Base-by-base conservation (phyloP, 805 yeast species). In the Myxozyma geophila region DNA sequence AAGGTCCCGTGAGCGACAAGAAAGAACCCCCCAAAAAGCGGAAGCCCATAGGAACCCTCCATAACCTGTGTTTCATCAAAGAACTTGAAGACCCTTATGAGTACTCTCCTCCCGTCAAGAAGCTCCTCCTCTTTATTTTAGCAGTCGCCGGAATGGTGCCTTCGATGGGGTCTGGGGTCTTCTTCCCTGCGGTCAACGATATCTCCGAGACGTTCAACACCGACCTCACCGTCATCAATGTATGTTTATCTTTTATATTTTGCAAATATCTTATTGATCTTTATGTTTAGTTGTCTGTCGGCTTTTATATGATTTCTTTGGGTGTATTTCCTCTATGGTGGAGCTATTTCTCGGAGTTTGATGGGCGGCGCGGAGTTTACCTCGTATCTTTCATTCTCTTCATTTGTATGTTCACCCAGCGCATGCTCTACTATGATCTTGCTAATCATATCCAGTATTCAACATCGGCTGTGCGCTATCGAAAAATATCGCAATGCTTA, bases 271-370 rank as follows among this genome's bases (percentile, higher is more conserved):
- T 37, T 39, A 2, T 8, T 17, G 3, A 3, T 37, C 19, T 10
- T 39, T 33, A 9, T 41, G 5, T 17, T 3, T 39, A 64, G 67
- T 43, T 64, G 44, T 85, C 93, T 1, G 90, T 90, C 57, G 97
- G 96, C 69, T 81, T 90, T 12, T 91, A 90, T 73, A 75, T 90
- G 35, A 72, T 90, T 13, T 80, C 92, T 0, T 72, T 91, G 41
- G 97, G 96, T 15, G 78, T 91, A 1, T 85, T 89, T 70, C 96
- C 97, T 1, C 72, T 91, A 51, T 90, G 96, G 95, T 91, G 96
- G 96, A 87, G 93, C 7, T 84, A 87, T 9, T 82, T 89, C 62
- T 85, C 92, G 47, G 96, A 91, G 72, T 75, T 81, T 58, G 82
- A 83, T 66, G 97, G 97, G 1, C 79, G 96, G 68, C 77, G 97